Evolutionary conservation across 2,329 filamentous ascomycete genomes (phyloP), one percentile per base, ranked within the genome.

Genomic region (Nannizziopsis barbatae): DNA sequence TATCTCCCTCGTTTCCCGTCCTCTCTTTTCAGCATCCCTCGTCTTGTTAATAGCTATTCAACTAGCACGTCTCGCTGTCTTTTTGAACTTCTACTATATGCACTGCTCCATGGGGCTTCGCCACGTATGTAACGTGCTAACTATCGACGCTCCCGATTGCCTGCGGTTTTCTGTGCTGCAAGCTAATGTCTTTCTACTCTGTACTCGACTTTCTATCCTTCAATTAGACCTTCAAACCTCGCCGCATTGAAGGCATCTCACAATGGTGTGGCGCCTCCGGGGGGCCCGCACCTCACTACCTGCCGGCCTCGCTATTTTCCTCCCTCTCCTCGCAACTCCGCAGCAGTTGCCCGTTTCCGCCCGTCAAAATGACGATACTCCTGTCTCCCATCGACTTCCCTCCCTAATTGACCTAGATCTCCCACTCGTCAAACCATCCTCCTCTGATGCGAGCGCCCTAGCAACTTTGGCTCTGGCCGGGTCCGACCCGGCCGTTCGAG

Each of bases 401-500:
- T 47, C 63, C 47, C 62, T 62, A 44, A 57, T 61, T 49, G 14
- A 38, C 11, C 27, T 38, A 11, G 27, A 37, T 20, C 36, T 37
- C 20, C 35, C 36, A 30, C 42, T 51, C 50, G 35, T 43, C 50
- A 12, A 49, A 52, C 12, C 51, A 51, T 44, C 52, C 54, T 62
- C 66, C 58, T 66, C 71, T 63, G 75, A 92, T 83, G 86, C 81
- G 86, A 88, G 87, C 88, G 88, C 88, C 85, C 77, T 92, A 77
- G 84, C 84, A 79, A 92, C 88, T 84, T 83, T 89, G 77, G 89
- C 90, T 95, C 88, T 87, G 86, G 89, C 83, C 74, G 72, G 69
- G 60, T 67, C 71, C 56, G 31, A 48, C 40, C 72, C 79, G 75
- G 79, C 87, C 85, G 89, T 95, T 76, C 79, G 86, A 95, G 89